phyloP scores from a whole-genome alignment of 2,329 filamentous ascomycete genomes.

The Apiospora phragmitis region DNA sequence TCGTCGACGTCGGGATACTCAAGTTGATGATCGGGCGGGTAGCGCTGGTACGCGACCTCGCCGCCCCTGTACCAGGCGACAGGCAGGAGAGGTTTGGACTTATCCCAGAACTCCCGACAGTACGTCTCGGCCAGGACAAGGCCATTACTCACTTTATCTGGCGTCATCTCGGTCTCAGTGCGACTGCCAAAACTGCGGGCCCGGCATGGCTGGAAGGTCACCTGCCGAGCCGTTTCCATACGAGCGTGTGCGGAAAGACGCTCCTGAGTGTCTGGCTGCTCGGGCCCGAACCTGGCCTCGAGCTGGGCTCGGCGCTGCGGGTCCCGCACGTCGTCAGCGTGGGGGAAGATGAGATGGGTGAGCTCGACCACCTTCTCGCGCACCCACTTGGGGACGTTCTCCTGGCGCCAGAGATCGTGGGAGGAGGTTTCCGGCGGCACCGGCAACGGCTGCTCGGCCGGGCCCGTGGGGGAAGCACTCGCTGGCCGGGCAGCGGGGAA shows the following conservation, averaged over 20 bases:
- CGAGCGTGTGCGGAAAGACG: no score
- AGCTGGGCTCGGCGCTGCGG: background rate
- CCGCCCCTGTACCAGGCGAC: background rate
- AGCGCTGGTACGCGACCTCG: background rate
- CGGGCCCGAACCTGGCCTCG: background rate
- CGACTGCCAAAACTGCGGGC: background rate
- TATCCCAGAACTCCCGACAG: background rate
- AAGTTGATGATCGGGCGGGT: background rate
- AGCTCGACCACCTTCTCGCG: background rate
- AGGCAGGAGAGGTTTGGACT: accelerated
- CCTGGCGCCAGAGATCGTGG: background rate
- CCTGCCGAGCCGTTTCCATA: background rate
- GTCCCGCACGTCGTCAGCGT: background rate
- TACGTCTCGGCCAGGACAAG: background rate
- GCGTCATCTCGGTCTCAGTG: background rate
- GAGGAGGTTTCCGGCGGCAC: no score
- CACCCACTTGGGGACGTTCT: background rate
- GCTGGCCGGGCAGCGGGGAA: background rate
- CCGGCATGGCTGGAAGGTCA: background rate
- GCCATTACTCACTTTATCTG: background rate
- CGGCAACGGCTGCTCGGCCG: background rate
- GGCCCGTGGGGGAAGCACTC: background rate
- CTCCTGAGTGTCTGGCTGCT: no score
- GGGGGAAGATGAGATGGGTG: background rate
- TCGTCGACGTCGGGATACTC: background rate